Percentiles rank a stretch among this genome's conserved stretches.
These are phyloP conservation scores for Litsea cubeba DNA, from an alignment of 164 flowering plant species.

Conservation along the genomic window DNA sequence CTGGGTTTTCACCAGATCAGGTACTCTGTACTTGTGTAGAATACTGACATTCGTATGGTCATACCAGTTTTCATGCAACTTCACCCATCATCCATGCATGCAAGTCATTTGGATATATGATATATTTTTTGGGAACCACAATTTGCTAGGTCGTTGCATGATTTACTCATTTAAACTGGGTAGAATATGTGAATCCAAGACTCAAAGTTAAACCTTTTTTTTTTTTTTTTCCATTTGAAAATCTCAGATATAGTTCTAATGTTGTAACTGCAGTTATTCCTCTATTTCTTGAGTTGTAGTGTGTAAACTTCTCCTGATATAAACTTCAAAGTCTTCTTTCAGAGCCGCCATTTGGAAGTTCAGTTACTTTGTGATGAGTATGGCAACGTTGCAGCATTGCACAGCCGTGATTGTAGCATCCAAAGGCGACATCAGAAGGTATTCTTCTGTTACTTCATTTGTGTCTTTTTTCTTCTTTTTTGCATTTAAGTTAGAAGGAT, in stretches of 20 bases:
- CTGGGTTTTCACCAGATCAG: not conserved
- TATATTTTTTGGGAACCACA: not conserved
- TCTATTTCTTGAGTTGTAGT: conserved; percentile 1
- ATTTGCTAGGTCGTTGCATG: not conserved
- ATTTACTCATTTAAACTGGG: not conserved
- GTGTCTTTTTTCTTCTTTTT: not conserved
- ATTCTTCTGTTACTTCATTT: conserved; percentile 3
- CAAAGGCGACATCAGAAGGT: conserved; percentile 99
- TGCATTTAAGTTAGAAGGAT: not conserved
- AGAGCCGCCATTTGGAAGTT: conserved; percentile 99
- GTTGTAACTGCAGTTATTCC: not conserved
- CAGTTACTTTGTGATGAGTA: conserved; percentile 94
- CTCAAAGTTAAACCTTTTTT: not conserved
- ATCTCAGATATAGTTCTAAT: not conserved
- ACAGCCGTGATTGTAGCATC: conserved; percentile 99
- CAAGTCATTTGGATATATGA: not conserved
- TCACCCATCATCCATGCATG: not conserved
- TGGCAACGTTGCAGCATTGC: conserved; percentile 99
- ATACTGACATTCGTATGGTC: not conserved
- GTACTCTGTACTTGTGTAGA: not conserved
- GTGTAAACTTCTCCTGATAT: conserved; percentile 12
- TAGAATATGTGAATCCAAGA: not conserved
- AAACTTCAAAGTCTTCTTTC: conserved; percentile 10
- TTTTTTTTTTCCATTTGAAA: not conserved
- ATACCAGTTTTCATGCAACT: not conserved